Conservation (phyloP, 768 basidiomycete species). For the Lepiota brunneoincarnata region DNA sequence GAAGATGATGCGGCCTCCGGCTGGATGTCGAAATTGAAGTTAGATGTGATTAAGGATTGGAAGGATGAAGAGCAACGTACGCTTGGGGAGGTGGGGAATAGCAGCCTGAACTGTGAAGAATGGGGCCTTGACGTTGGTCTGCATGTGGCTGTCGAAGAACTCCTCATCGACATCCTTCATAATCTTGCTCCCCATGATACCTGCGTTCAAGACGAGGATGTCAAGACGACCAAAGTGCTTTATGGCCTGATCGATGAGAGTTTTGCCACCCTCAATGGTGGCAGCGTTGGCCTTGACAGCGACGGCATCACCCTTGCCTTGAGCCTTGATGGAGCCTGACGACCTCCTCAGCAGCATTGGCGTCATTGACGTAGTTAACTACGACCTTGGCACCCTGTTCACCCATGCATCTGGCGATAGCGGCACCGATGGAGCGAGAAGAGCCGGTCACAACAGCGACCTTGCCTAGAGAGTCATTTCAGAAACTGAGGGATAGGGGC, state of each 20-base stretch:
- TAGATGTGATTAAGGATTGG: background rate
- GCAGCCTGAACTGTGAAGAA: constrained; percentile 52
- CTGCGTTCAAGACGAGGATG: constrained; percentile 59
- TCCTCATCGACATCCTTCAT: constrained; percentile 50
- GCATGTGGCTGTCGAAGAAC: constrained; percentile 49
- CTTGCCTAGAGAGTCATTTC: constrained; percentile 30
- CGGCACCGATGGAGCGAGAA: constrained; percentile 57
- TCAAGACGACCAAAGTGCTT: constrained; percentile 51
- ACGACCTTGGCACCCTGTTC: constrained; percentile 56
- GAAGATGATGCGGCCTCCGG: constrained; percentile 56
- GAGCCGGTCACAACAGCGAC: constrained; percentile 63
- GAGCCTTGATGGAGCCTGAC: constrained; percentile 44
- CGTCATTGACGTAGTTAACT: constrained; percentile 49
- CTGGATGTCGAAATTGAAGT: constrained; percentile 19
- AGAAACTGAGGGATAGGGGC: background rate
- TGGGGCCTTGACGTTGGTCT: constrained; percentile 58
- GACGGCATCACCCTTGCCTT: constrained; percentile 43
- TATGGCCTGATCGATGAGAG: constrained; percentile 45
- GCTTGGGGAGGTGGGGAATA: constrained; percentile 36
- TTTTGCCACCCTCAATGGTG: constrained; percentile 42
- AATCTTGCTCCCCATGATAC: constrained; percentile 49
- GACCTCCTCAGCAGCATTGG: constrained; percentile 41
- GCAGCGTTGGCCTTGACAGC: constrained; percentile 52
- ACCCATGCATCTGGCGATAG: constrained; percentile 51
- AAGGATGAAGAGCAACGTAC: constrained; percentile 26